Base-by-base conservation (phyloP, 2,329 filamentous ascomycete genomes). In the Sarocladium brachiariae region DNA sequence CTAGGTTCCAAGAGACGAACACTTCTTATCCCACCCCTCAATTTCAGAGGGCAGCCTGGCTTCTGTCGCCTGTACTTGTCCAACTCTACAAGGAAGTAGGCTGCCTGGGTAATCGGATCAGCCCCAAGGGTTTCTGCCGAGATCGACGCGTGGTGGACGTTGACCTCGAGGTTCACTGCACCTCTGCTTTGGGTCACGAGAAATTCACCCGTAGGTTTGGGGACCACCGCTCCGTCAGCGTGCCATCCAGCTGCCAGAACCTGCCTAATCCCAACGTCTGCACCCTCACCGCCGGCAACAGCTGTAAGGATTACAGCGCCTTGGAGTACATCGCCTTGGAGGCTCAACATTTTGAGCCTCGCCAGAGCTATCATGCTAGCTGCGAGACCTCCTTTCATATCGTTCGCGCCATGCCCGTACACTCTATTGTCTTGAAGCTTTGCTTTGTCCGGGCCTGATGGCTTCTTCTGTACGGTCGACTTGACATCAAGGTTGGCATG, bases 291-390 rank as follows among this genome's bases (percentile, higher is more conserved):
- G 45, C 75, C 73, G 0, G 72, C 67, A 2, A 75, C 73, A 1
- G 68, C 72, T 2, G 72, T 65, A 3, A 76, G 55, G 7, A 76
- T 70, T 2, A 75, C 62, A 50, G 75, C 70, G 1, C 73, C 73
- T 0, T 60, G 58, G 18, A 67, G 63, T n/a, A n/a, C 62, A 50
- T 75, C 70, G 1, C 73, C 73, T 0, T 60, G 58, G 18, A 67
- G 63, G 0, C 59, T 58, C 23, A 66, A 62, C 3, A 54, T 53
- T 33, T 67, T 67, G 4, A 59, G 59, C 2, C 59, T 55, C n/a
- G 65, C 56, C 8, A 71, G 51, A 0, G 68, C 61, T 0, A 64
- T 57, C 35, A 75, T 59, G 2, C 61, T 63, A 5, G 69, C 66
- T 9, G 72, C 70, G 2, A 74, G 33, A 0, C 72, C 71, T 4